These are phyloP conservation scores for Elongisporangium prolatum DNA, from an alignment of 352 stramenopile species.

Conservation along the genomic window DNA sequence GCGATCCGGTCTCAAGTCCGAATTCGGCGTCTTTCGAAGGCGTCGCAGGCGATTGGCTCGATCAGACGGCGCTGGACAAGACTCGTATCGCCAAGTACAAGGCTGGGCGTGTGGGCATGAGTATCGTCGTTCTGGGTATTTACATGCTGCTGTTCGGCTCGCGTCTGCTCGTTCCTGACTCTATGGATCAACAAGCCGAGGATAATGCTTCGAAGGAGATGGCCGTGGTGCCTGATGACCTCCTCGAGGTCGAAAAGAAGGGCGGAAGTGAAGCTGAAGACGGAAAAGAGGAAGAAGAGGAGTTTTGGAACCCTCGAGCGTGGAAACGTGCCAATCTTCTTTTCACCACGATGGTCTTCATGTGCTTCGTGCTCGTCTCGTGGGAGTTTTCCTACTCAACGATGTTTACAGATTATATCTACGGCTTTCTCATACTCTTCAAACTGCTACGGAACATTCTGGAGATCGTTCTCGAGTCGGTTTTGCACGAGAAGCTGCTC, in stretches of 20 bases:
- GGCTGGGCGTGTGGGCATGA: conserved; percentile 79
- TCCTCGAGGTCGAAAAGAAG: conserved; percentile 46
- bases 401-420: conserved; percentile 90
- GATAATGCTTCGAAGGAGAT: conserved; percentile 81
- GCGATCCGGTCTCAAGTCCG: conserved; percentile 35
- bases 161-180: conserved; percentile 80
- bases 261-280: conserved; percentile 27
- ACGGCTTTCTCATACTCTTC: conserved; percentile 88
- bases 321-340: conserved; percentile 94
- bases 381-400: conserved; percentile 97
- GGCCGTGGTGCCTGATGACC: conserved; percentile 34
- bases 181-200: conserved; percentile 62
- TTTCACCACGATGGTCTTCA: conserved; percentile 74
- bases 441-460: conserved; percentile 84
- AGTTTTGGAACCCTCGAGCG: conserved; percentile 71
- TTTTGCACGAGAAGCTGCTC: conserved; percentile 91
- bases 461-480: conserved; percentile 78
- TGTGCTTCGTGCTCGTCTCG: conserved; percentile 88
- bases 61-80: conserved; percentile 83
- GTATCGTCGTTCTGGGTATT: conserved; percentile 73
- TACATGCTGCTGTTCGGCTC: conserved; percentile 74
- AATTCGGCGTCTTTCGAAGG: conserved; percentile 79
- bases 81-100: conserved; percentile 80
- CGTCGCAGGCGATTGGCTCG: conserved; percentile 81
- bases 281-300: conserved; percentile 52